A percentile compares a stretch with the other conserved stretches of the same genome.
Conservation (phyloP, 352 stramenopile species). For the Globisporangium acanthophoron region DNA sequence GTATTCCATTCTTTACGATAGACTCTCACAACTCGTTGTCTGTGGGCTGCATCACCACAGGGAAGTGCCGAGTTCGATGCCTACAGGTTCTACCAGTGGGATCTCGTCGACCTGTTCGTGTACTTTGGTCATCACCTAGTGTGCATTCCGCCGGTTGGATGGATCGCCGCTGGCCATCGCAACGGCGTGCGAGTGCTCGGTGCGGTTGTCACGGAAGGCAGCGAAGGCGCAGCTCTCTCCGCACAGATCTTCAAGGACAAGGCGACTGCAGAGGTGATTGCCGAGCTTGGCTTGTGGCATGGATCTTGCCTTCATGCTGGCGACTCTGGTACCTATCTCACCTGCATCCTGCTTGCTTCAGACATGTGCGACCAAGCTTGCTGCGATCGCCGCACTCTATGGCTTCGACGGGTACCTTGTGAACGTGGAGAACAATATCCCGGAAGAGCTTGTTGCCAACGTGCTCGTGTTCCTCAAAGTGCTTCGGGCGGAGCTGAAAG, state of each 20-base stretch:
- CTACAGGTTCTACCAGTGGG: conserved; percentile 51
- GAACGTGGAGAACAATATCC: conserved; percentile 51
- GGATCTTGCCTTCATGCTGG: neutral
- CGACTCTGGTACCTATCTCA: neutral
- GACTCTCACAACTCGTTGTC: neutral
- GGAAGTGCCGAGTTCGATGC: conserved; percentile 28
- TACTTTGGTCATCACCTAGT: conserved; percentile 54
- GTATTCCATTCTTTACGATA: neutral
- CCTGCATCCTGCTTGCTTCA: conserved; percentile 7
- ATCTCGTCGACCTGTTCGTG: conserved; percentile 46
- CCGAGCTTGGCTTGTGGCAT: too few relatives aligned
- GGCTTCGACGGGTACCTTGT: conserved; percentile 61
- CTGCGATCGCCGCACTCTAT: conserved; percentile 28
- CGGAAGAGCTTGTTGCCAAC: conserved; percentile 17
- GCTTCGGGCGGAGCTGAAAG: conserved; percentile 20
- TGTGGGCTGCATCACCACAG: conserved; percentile 9
- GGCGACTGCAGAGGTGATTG: conserved; percentile 22
- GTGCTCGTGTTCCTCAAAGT: conserved; percentile 30
- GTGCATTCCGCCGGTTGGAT: conserved; percentile 36
- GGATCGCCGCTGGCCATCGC: conserved; percentile 38
- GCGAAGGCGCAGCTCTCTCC: conserved; percentile 20
- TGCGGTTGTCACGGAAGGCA: conserved; percentile 40
- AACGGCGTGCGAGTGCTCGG: conserved; percentile 42
- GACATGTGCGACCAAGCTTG: conserved; percentile 29
- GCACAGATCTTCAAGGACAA: conserved; percentile 23